Conservation (phyloP, 2,329 filamentous ascomycete genomes). For the Aspergillus quadricinctus region DNA sequence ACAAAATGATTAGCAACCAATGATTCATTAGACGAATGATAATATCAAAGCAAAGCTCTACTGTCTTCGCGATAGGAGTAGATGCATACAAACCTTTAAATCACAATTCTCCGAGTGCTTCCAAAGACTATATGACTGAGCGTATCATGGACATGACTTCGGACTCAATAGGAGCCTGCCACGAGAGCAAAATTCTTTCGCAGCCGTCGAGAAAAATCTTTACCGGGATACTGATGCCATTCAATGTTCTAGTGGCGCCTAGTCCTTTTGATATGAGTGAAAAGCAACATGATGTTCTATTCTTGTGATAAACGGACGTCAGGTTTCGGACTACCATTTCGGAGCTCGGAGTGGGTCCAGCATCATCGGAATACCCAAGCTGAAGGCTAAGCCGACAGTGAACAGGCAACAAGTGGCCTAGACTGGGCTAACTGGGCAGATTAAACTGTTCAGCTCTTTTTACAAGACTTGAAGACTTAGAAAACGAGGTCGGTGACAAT, state of each 20-base stretch:
- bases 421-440: background rate
- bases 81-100: background rate
- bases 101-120: too few relatives aligned
- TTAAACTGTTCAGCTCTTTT: background rate
- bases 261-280: background rate
- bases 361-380: too few relatives aligned
- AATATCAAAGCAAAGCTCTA: background rate
- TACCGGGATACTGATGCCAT: conserved; percentile 1
- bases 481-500: background rate
- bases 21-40: background rate
- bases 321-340: background rate
- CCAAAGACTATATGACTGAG: too few relatives aligned
- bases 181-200: background rate
- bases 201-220: conserved; percentile 12
- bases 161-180: too few relatives aligned
- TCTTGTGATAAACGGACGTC: background rate
- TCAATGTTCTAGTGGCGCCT: background rate
- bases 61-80: background rate
- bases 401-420: background rate
- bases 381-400: too few relatives aligned
- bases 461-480: background rate
- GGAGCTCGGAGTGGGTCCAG: background rate
- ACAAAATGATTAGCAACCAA: background rate
- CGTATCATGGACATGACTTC: too few relatives aligned
- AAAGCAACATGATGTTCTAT: background rate